Base-by-base conservation (phyloP, 305 asterid genomes). In the Fraxinus sp. region DNA sequence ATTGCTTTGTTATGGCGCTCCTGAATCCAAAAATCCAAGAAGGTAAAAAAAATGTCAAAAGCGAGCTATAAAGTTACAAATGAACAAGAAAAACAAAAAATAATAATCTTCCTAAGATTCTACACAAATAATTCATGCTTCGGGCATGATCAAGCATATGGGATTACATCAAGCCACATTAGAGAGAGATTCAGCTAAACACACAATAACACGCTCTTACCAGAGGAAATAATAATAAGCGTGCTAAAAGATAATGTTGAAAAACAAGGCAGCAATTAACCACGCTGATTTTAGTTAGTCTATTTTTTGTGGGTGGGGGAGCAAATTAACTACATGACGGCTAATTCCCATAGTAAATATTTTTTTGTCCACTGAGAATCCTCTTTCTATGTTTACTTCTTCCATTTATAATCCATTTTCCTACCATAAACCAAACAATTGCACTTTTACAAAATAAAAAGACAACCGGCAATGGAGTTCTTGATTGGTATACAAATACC, bases 1-100 rank as follows among this genome's bases (percentile, higher is more conserved):
- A 96, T 94, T 26, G 99, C 99, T 88, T 96, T 96, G 87, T 94
- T 96, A 84, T 96, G 99, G 76, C 94, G 91, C 72, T 94, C 98
- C 99, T 95, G 92, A 78, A 86, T 79, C 83, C 87, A 20, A 35
- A 81, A 82, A 85, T 57, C 79, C 14, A 71, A 2, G 33, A 39
- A 10, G 35, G 24, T 9, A 8, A 55, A 79, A 59, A 57, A 76
- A 49, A 1, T 62, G 78, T 77, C 71, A 83, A 77, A 37, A 78
- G 64, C 10, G 3, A 35, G n/a, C 57, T 32, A 13, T 24, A 68
- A 73, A 59, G 75, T 55, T 22, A 73, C 28, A 36, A 74, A 72
- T 78, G 26, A 35, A 49, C 55, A 81, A 9, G 22, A 44, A 72
- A 62, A 33, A 55, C 10, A 16, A 52, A 52, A 52, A n/a, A 14